Conservation (phyloP, 495 filamentous ascomycete genomes). For the Penicillium longicatenatum region DNA sequence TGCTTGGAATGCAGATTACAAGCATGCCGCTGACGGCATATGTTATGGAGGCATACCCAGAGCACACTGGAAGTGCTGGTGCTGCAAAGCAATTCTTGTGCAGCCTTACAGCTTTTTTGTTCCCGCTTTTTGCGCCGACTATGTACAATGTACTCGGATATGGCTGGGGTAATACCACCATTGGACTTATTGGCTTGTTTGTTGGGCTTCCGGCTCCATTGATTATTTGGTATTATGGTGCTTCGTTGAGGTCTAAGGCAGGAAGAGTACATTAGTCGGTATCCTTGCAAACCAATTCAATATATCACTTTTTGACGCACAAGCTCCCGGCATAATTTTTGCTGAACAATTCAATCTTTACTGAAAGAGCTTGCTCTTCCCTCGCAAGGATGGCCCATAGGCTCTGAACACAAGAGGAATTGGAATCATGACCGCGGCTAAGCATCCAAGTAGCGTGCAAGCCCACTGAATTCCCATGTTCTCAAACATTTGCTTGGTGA, state of each 20-base stretch:
- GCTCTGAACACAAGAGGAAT: slow-evolving; percentile 57
- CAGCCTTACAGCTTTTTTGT: slow-evolving; percentile 30
- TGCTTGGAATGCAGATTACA: slow-evolving; percentile 20
- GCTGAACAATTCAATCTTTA: not conserved
- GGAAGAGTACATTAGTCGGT: not conserved
- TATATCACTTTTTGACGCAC: not conserved
- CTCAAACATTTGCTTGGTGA: slow-evolving; percentile 78
- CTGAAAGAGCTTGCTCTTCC: slow-evolving; percentile 32
- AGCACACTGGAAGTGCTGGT: slow-evolving; percentile 18
- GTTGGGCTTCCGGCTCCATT: slow-evolving; percentile 20
- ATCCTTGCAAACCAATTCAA: not conserved
- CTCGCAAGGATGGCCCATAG: slow-evolving; percentile 37
- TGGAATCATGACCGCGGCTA: slow-evolving; percentile 70
- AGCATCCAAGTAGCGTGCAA: slow-evolving; percentile 72
- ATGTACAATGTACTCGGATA: slow-evolving; percentile 58
- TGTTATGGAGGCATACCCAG: slow-evolving; percentile 20
- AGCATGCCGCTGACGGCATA: slow-evolving; percentile 20
- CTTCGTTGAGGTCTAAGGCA: slow-evolving; percentile 10
- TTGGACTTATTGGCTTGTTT: slow-evolving; percentile 16
- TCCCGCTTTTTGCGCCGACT: slow-evolving; percentile 56
- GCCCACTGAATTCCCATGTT: slow-evolving; percentile 80
- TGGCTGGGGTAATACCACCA: slow-evolving; percentile 56
- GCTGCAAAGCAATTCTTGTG: slow-evolving; percentile 18
- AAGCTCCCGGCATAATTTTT: not conserved
- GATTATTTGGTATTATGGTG: slow-evolving; percentile 20